Conservation (phyloP, 495 filamentous ascomycete genomes). For the Hyaloscypha hepaticicola region DNA sequence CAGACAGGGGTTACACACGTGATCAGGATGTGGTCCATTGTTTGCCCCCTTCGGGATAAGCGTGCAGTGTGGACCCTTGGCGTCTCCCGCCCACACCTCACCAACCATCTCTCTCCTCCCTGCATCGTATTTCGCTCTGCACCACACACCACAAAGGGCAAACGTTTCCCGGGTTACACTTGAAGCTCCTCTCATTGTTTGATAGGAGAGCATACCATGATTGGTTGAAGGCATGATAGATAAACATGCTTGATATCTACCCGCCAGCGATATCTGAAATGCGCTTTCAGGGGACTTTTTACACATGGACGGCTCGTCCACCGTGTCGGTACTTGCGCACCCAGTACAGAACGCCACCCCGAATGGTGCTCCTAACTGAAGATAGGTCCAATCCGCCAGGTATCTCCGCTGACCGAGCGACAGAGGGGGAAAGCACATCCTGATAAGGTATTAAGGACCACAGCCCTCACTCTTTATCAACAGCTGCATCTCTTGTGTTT, state of each 20-base stretch:
- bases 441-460: not conserved
- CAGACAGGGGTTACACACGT: not conserved
- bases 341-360: not conserved
- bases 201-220: not conserved
- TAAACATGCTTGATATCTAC: not conserved
- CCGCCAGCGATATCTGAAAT: not conserved
- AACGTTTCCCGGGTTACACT: not conserved
- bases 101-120: not conserved
- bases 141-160: not conserved
- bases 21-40: not conserved
- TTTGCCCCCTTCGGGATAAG: not conserved
- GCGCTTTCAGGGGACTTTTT: not conserved
- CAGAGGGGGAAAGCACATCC: not conserved
- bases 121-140: not conserved
- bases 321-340: not conserved
- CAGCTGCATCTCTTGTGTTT: not conserved
- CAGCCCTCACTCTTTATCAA: not conserved
- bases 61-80: constrained; percentile 1
- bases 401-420: not conserved
- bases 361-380: not conserved
- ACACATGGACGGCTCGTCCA: not conserved
- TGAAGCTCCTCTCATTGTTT: not conserved
- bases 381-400: not conserved
- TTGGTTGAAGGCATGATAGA: not conserved
- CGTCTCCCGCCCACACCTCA: not conserved